These are phyloP conservation scores for Phytophthora hybrid DNA, from an alignment of 352 stramenopile species.

Conservation along the genomic window DNA sequence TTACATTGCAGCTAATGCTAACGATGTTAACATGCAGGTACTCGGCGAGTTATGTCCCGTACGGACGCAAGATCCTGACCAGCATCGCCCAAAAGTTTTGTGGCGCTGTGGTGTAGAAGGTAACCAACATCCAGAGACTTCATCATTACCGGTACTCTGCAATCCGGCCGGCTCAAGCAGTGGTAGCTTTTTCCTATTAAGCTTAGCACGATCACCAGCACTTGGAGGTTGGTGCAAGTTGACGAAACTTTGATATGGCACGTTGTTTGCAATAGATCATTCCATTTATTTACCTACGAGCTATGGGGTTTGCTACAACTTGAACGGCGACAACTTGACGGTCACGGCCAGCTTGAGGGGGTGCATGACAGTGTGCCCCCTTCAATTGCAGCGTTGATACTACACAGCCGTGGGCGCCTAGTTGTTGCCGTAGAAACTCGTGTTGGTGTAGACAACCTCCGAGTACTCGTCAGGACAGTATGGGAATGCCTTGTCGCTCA, in stretches of 20 bases:
- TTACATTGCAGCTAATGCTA: background rate
- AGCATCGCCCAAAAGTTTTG: conserved; percentile 74
- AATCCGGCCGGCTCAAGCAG: background rate
- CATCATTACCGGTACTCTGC: background rate
- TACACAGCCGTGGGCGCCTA: conserved; percentile 29
- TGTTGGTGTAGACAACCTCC: conserved; percentile 50
- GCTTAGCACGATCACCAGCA: background rate
- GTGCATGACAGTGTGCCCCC: conserved; percentile 23
- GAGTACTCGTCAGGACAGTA: conserved; percentile 61
- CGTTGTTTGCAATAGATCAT: conserved; percentile 42
- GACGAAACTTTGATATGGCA: background rate
- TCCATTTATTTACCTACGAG: conserved; percentile 43
- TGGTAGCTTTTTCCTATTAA: background rate
- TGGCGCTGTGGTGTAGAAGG: conserved; percentile 38
- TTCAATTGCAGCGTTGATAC: conserved; percentile 15
- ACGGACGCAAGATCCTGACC: conserved; percentile 83
- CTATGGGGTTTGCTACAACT: conserved; percentile 22
- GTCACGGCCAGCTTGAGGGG: conserved; percentile 22
- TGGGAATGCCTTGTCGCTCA: conserved; percentile 49
- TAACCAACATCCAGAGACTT: background rate
- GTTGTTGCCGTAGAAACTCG: conserved; percentile 53
- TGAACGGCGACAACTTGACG: conserved; percentile 30
- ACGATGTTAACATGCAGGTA: conserved; percentile 50
- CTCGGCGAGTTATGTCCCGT: conserved; percentile 86
- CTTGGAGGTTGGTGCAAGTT: background rate